phyloP scores from a whole-genome alignment of 2,329 filamentous ascomycete species.

The Aureobasidium sp. region DNA sequence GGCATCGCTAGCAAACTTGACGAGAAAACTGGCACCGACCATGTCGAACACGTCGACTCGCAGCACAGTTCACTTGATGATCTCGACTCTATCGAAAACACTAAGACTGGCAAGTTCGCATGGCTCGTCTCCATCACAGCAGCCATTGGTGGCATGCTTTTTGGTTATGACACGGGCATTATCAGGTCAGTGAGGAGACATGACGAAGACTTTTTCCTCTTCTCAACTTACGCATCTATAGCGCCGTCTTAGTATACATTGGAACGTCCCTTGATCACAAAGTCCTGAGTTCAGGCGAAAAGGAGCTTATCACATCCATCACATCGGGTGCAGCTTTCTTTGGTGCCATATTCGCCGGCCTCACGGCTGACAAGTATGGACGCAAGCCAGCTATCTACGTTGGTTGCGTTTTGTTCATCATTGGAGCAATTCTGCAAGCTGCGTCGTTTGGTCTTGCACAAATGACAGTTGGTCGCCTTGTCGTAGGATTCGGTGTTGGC shows the following conservation, averaged over 20 bases:
- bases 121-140: conserved; percentile 24
- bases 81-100: background rate
- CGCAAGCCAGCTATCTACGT: conserved; percentile 34
- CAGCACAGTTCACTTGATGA: background rate
- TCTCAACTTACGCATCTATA: conserved; percentile 20
- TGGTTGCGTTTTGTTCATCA: conserved; percentile 32
- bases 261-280: conserved; percentile 25
- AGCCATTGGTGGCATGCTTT: conserved; percentile 26
- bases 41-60: background rate
- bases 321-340: conserved; percentile 30
- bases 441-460: conserved; percentile 28
- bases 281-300: conserved; percentile 24
- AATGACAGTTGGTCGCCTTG: conserved; percentile 36
- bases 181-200: background rate
- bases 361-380: conserved; percentile 32
- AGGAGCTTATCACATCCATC: conserved; percentile 31
- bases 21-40: conserved; percentile 17
- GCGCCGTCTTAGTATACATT: conserved; percentile 29
- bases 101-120: conserved; percentile 14
- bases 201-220: background rate
- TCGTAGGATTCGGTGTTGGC: conserved; percentile 43
- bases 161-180: conserved; percentile 38
- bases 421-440: conserved; percentile 28
- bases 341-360: conserved; percentile 28
- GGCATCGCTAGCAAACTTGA: conserved; percentile 12